A percentile compares a stretch with the other conserved stretches of the same genome.
phyloP scores from a whole-genome alignment of 2,329 filamentous ascomycete genomes.

The Boeremia lycopersici region DNA sequence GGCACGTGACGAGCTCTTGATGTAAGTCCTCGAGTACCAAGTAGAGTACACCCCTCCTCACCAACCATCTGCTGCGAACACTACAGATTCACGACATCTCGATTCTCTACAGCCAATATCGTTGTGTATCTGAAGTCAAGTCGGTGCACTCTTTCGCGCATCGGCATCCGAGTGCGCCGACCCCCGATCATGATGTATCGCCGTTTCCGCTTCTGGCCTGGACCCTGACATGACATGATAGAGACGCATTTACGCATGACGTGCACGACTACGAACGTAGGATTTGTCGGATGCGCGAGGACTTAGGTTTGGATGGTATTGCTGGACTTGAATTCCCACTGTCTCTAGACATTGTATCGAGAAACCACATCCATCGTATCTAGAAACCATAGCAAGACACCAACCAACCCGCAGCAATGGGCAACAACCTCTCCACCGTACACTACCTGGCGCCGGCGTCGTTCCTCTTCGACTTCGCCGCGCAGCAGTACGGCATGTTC shows the following conservation, averaged over 20 bases:
- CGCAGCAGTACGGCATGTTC: constrained; percentile 65
- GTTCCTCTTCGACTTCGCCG: constrained; percentile 63
- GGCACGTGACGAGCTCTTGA: not conserved
- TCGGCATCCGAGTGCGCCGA: constrained; percentile 2
- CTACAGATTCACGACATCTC: not conserved
- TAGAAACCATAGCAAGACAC: not conserved
- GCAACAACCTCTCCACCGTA: constrained; percentile 59
- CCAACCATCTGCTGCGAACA: not conserved
- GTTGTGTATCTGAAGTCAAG: not conserved
- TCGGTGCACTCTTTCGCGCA: no score
- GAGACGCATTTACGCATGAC: constrained; percentile 8
- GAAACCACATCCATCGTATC: not conserved
- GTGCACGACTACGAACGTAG: constrained; percentile 12
- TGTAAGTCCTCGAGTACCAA: not conserved
- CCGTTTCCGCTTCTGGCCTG: not conserved
- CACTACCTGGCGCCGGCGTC: constrained; percentile 61
- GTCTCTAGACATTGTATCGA: no score
- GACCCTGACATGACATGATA: not conserved
- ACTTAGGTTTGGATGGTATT: no score
- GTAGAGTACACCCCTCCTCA: no score
- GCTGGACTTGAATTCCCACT: no score
- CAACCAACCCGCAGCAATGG: constrained; percentile 49
- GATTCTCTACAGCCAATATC: not conserved
- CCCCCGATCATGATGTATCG: not conserved
- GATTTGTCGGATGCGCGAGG: not conserved